Evolutionary conservation across 768 basidiomycete species (phyloP), one percentile per base, ranked within the genome.

Genomic region (Lanmaoa pseudosensibilis): DNA sequence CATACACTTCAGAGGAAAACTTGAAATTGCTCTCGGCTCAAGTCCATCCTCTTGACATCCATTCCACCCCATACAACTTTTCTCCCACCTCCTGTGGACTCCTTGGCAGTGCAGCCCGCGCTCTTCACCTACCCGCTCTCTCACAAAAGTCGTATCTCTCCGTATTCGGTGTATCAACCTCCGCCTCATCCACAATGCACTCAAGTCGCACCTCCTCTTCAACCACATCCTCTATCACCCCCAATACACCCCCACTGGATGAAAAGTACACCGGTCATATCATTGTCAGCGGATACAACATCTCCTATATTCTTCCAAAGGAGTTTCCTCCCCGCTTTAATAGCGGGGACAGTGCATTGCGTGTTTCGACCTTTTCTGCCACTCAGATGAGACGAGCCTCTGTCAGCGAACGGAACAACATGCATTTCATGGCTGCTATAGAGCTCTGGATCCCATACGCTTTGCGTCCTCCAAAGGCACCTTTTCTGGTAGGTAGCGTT

Each of bases 371-470:
- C 39, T 65, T 67, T 36, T 62, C 70, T 25, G 50, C 65, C 16
- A 64, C 68, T 30, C 75, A 70, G 54, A 71, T 74, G 52, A 76
- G 87, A 53, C 76, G 86, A 23, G 63, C 76, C 12, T 88, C 87
- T 12, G 60, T 88, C 51, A 58, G 64, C 50, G 87, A 88, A 49
- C 81, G 79, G 52, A 82, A 78, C 50, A 77, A 75, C 37, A 77
- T 83, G 46, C 86, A 90, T 45, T 92, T 91, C 69, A 87, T 92
- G 87, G 90, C 86, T 15, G 90, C 85, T 4, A 80, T 92, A 49
- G 87, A 90, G 57, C 78, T 92, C 71, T 84, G 83, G 80, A 80
- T 87, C 23, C 90, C 90, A 7, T 88, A 82, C 55, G 67, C 83
- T 21, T 83, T 82, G 5, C 79, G 74, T 49, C 90, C 90, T 41